These are phyloP conservation scores for Didymellaceae sp. DNA, from an alignment of 2,329 filamentous ascomycete genomes.

Conservation along the genomic window DNA sequence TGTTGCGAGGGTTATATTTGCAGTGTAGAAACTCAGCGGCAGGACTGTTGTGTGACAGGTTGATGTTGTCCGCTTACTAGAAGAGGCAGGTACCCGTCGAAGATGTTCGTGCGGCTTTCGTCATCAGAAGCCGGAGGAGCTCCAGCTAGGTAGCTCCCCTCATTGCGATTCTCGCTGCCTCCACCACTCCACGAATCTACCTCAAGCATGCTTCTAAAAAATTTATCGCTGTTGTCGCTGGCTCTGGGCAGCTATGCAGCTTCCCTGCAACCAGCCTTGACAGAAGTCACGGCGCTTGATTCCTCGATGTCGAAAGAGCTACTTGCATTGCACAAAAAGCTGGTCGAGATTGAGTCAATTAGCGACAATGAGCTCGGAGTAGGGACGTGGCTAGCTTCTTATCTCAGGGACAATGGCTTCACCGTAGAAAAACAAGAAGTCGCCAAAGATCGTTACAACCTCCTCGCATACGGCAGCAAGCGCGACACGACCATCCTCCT, in stretches of 20 bases:
- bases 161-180: background rate
- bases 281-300: constrained; percentile 26
- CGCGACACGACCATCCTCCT: constrained; percentile 68
- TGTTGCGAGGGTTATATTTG: too few species aligned
- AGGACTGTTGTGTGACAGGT: too few species aligned
- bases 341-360: constrained; percentile 77
- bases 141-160: constrained; percentile 19
- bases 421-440: constrained; percentile 66
- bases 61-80: background rate
- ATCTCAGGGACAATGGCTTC: constrained; percentile 67
- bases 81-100: constrained; percentile 5
- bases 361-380: constrained; percentile 72
- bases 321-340: constrained; percentile 73
- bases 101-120: constrained; percentile 12
- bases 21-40: too few species aligned
- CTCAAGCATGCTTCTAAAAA: constrained; percentile 23
- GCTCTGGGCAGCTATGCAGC: constrained; percentile 17
- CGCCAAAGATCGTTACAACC: constrained; percentile 69
- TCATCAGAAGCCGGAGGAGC: constrained; percentile 16
- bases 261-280: constrained; percentile 4
- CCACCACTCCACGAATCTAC: constrained; percentile 2
- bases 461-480: constrained; percentile 69
- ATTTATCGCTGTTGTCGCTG: constrained; percentile 23
- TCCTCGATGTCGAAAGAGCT: constrained; percentile 54
- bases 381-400: constrained; percentile 71